Evolutionary conservation across 2,329 filamentous ascomycete genomes (phyloP).

Genomic region (Colletotrichum horii): DNA sequence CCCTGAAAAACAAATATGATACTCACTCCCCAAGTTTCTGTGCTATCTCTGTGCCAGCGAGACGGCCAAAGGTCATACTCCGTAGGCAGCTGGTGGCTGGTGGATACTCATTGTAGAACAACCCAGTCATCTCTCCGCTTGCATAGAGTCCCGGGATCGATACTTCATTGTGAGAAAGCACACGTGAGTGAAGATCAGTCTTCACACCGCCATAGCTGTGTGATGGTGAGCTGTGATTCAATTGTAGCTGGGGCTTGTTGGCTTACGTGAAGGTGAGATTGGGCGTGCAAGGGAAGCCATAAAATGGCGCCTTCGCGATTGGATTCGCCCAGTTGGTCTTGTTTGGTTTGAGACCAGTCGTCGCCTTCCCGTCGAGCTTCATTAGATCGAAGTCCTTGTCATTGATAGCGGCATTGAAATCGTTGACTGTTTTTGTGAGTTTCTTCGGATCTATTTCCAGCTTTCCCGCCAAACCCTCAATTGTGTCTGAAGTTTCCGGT

Average conservation of each 20-base stretch:
- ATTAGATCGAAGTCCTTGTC: neutral
- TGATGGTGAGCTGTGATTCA: neutral
- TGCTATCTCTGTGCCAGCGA: neutral
- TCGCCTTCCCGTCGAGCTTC: neutral
- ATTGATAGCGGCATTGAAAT: neutral
- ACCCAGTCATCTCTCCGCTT: neutral
- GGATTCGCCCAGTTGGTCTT: neutral
- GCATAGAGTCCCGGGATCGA: neutral
- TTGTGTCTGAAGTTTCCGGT: neutral
- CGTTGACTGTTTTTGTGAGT: neutral
- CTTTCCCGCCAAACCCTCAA: neutral
- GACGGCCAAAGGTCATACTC: neutral
- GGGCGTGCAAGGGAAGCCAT: neutral
- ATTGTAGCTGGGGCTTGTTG: neutral
- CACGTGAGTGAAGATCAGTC: neutral
- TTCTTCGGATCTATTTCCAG: neutral
- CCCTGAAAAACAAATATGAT: neutral
- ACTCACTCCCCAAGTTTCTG: neutral
- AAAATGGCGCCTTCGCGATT: neutral
- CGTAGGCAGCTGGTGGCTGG: neutral
- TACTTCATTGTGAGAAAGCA: neutral
- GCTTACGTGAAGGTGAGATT: neutral
- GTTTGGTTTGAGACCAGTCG: neutral
- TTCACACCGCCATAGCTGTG: neutral
- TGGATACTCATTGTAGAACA: neutral